These are phyloP conservation scores for Anacardium occidentale DNA, from an alignment of 345 rosid genomes.

Conservation along the genomic window DNA sequence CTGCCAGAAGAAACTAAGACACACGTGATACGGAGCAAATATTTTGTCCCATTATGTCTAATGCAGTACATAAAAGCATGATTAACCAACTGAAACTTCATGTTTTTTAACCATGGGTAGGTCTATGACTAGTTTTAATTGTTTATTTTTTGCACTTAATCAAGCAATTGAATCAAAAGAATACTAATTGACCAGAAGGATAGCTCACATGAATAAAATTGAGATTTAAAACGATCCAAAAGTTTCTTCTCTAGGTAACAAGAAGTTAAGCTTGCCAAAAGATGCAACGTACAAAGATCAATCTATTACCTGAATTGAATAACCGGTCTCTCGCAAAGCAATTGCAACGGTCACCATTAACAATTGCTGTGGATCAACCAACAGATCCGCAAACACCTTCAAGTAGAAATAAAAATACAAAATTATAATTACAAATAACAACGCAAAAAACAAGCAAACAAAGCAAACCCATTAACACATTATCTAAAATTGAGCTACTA, in stretches of 20 bases:
- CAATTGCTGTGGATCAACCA: constrained; percentile 78
- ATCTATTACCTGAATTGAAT: constrained; percentile 64
- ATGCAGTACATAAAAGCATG: neutral
- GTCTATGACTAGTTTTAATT: neutral
- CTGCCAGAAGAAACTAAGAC: constrained; percentile 43
- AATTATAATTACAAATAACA: neutral
- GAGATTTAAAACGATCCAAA: neutral
- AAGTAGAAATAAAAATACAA: constrained; percentile 10
- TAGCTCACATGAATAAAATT: neutral
- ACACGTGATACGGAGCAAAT: constrained; percentile 5
- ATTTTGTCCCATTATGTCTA: neutral
- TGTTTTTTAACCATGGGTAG: neutral
- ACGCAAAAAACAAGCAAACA: too few species aligned
- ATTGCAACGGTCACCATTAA: constrained; percentile 76
- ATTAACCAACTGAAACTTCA: constrained; percentile 3
- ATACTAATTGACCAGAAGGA: neutral
- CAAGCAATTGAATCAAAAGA: neutral
- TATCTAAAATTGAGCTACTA: constrained; percentile 1
- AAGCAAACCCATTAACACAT: neutral
- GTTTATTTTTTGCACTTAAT: neutral
- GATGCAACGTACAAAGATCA: constrained; percentile 11
- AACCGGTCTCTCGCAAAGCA: constrained; percentile 73
- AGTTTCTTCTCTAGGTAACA: neutral
- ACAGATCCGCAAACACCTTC: constrained; percentile 79
- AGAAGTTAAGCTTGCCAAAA: constrained; percentile 2